Base-by-base conservation (phyloP, 129 eudicot species). In the Flaveria sonorensis region DNA sequence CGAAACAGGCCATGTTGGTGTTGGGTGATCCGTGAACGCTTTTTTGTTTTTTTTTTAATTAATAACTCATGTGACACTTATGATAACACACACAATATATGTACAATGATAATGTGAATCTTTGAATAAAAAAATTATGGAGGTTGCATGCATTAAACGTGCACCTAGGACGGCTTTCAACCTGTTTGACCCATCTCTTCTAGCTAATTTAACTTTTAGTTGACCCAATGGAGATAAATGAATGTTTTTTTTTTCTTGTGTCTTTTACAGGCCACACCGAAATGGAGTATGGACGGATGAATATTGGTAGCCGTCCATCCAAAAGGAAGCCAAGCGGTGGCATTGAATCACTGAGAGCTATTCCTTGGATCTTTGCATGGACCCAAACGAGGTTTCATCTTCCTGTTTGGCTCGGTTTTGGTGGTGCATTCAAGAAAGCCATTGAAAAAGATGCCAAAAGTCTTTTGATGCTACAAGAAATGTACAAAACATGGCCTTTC, bases 281-380 rank as follows among this genome's bases (percentile, higher is more conserved):
- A 79, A 9, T 79, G 76, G 98, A 91, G 80, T 94, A 91, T 8
- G 97, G 97, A 10, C 79, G 98, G 70, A 94, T 94, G 98, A 94
- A 94, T 77, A 94, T 94, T 65, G 99, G 98, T 13, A 94, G 99
- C 72, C 92, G 99, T 1, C 99, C 97, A 19, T 94, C 99, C 8
- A 94, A 91, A n/a, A 79, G 99, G 60, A 94, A 91, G 85, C 92
- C 96, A 48, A 91, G 94, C 43, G 99, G 99, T 0, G 99, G 99
- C 47, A 91, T 94, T 24, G 99, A 94, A 85, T 89, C 99, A 2
- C 89, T 94, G 6, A 77, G 99, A 77, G 99, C 99, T 18, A 94
- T 94, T 80, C 99, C 97, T 0, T 91, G 99, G 99, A 94, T 91
- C 86, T 93, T 93, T 81, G 98, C 97, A 1, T 93, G 97, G 98